phyloP scores from a whole-genome alignment of 1,284 basidiomycete genomes.

The Leccinum solheimii region DNA sequence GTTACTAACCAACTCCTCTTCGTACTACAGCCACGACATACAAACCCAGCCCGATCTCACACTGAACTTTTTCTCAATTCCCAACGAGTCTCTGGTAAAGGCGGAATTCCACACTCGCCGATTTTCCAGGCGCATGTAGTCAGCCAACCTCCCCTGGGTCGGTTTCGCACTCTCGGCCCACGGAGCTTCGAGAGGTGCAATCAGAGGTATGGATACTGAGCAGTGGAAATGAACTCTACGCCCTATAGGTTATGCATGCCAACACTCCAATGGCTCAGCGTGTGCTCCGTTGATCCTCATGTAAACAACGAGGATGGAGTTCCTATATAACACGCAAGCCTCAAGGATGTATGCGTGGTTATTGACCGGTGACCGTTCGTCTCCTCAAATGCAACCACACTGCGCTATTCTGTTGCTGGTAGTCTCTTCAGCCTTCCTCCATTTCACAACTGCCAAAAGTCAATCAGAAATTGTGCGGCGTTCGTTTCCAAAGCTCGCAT shows the following conservation, averaged over 20 bases:
- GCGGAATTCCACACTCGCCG: too few species aligned
- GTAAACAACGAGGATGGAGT: background rate
- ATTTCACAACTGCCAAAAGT: too few species aligned
- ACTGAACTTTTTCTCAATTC: too few species aligned
- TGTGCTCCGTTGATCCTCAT: background rate
- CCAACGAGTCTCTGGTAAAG: too few species aligned
- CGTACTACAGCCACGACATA: background rate
- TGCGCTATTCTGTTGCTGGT: slow-evolving; percentile 1
- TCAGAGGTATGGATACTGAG: too few species aligned
- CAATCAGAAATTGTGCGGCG: too few species aligned
- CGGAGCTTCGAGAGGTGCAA: too few species aligned
- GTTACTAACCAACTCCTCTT: background rate
- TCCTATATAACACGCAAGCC: slow-evolving; percentile 10
- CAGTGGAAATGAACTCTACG: too few species aligned
- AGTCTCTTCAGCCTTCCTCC: background rate
- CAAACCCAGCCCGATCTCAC: background rate
- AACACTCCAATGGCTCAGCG: background rate
- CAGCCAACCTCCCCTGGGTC: too few species aligned
- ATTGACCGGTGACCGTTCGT: background rate
- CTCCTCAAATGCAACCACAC: slow-evolving; percentile 5
- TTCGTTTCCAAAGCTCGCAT: slow-evolving; percentile 1
- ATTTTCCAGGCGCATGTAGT: too few species aligned
- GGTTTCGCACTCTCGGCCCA: too few species aligned
- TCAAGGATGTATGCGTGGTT: background rate
- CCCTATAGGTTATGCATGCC: too few species aligned